These are phyloP conservation scores for Melanogaster broomeanus DNA, from an alignment of 768 basidiomycete genomes.

Conservation along the genomic window DNA sequence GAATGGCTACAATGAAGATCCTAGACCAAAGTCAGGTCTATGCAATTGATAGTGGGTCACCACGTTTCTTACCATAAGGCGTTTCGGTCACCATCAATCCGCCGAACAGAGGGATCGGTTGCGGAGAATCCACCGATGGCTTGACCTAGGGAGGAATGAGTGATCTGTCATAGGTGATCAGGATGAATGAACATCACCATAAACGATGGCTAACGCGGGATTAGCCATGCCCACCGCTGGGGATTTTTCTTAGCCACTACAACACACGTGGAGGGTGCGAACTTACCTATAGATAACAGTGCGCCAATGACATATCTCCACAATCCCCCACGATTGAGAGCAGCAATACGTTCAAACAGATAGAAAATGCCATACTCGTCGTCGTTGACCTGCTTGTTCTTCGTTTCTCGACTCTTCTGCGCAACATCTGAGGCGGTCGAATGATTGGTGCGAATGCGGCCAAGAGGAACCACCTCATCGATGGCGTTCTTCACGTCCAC, in stretches of 20 bases:
- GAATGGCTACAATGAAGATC: constrained; percentile 79
- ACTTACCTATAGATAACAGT: constrained; percentile 49
- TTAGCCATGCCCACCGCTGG: constrained; percentile 61
- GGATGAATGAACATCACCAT: constrained; percentile 32
- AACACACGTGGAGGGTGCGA: background rate
- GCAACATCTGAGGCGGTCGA: constrained; percentile 71
- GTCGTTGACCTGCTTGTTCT: constrained; percentile 30
- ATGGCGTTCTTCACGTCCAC: constrained; percentile 58
- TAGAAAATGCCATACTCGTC: constrained; percentile 50
- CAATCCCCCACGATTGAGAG: constrained; percentile 61
- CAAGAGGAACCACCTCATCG: constrained; percentile 63
- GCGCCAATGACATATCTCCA: constrained; percentile 58
- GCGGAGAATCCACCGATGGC: constrained; percentile 60
- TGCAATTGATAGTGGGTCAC: background rate
- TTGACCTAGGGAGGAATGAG: constrained; percentile 41
- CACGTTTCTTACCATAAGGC: constrained; percentile 57
- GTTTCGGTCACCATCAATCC: constrained; percentile 62
- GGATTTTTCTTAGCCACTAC: background rate
- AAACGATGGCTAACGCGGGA: constrained; percentile 73
- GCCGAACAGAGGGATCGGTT: constrained; percentile 40
- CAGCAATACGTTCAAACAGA: constrained; percentile 71
- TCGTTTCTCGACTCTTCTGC: constrained; percentile 42
- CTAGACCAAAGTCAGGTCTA: constrained; percentile 34
- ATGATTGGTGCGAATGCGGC: constrained; percentile 38
- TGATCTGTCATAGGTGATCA: background rate